Base-by-base conservation (phyloP, 179 eudicot genomes). In the Silene vulgaris region DNA sequence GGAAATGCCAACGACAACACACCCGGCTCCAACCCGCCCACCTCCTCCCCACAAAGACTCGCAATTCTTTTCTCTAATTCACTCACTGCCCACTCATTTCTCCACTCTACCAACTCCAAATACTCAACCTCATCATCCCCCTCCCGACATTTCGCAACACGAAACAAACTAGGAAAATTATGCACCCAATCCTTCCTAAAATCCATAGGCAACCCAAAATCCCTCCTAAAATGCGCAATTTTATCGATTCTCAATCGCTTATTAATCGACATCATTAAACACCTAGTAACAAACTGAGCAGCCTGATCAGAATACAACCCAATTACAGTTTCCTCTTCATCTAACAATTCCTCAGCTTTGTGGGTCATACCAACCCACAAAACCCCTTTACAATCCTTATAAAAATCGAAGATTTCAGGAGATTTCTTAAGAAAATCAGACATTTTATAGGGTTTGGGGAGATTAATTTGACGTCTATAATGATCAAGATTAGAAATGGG, bases 81-180 rank as follows among this genome's bases (percentile, higher is more conserved):
- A 20, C 95, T 90, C 14, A 90, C 64, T 16, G 97, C 90, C 99
- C 96, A 92, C 84, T 80, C 81, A 19, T 88, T 84, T 4, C 82
- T 89, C 97, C 99, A 92, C 19, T 81, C 81, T 66, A 89, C 93
- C 73, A 95, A 90, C 84, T 95, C 95, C 77, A 95, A 87, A 77
- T 82, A 95, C 84, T 89, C 95, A 59, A 76, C 59, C 7, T 87
- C 98, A 73, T 89, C 89, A 43, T 90, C 89, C 56, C 88, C 88
- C 72, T 81, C 85, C 59, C 19, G n/a, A 60, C 80, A 78, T 74
- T 82, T 89, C 54, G 87, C 90, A 11, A 92, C 86, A 84, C 81
- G 80, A 85, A 95, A 95, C 8, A 84, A 69, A 52, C 87, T 77
- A 0, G 95, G 95, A 86, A 84, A 90, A 5, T 68, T 81, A 75